Evolutionary conservation across 2,329 filamentous ascomycete species (phyloP), one percentile per base, ranked within the genome.

Genomic region (Ceratocystis cubensis): DNA sequence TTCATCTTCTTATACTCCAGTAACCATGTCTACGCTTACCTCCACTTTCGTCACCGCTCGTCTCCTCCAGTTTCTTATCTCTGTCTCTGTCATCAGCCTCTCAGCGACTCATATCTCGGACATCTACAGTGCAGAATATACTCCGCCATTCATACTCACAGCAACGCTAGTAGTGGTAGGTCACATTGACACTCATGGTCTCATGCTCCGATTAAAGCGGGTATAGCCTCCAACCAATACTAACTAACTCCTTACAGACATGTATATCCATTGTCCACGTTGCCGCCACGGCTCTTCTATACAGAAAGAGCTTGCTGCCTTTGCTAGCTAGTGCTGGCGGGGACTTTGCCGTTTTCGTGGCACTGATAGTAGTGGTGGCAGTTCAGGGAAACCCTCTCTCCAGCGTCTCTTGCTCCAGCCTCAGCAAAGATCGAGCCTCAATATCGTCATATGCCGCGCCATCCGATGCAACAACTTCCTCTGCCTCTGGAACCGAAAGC

Each of bases 371-470:
- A 66, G 83, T 94, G 10, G 84, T 89, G 0, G 85, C 89, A 65
- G 82, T 89, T 4, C 81, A 96, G 63, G 91, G 91, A 71, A 88
- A 87, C 72, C 91, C 91, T 0, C 81, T 96, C 33, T 89, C 88
- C 41, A 88, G 87, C 75, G 82, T 94, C 50, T 82, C 87, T 72
- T 96, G 92, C 79, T 80, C 77, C 22, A 72, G 75, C 17, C 78
- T 85, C 15, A 76, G 61, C 8, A 37, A n/a, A 10, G 46, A 37
- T 22, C 78, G 22, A 74, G 74, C 69, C 75, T 75, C 72, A 20
- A 64, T 65, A 20, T 63, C 48, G 28, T 45, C 63, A n/a, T 65
- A 57, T 44, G n/a, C 59, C 7, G 46, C 48, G 4, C 53, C 50
- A 28, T 41, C 30, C 17, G 15, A 64, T 22, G n/a, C 20, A n/a